phyloP scores from a whole-genome alignment of 179 eudicot species.

The Actinidia polygama region DNA sequence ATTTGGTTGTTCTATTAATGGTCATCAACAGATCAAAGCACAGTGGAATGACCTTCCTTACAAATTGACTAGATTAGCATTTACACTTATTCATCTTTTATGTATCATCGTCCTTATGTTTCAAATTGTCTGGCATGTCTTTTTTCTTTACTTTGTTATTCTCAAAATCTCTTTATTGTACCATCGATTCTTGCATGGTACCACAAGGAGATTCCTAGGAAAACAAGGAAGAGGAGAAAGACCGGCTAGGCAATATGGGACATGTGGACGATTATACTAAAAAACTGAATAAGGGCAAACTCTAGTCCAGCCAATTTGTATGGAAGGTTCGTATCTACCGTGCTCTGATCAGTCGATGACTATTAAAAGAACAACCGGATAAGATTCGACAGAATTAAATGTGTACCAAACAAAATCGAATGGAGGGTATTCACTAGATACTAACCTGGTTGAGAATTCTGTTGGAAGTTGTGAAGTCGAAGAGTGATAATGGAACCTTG shows the following conservation, averaged over 20 bases:
- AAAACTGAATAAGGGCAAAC: constrained; percentile 79
- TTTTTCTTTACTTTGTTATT: constrained; percentile 60
- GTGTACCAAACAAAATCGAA: not conserved
- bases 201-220: constrained; percentile 69
- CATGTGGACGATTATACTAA: constrained; percentile 75
- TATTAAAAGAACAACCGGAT: constrained; percentile 30
- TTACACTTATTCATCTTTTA: constrained; percentile 78
- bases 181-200: too few relatives aligned
- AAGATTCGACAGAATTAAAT: not conserved
- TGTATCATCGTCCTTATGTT: constrained; percentile 77
- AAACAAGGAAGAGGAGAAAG: constrained; percentile 56
- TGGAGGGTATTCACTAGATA: not conserved
- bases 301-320: constrained; percentile 87
- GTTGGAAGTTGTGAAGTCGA: constrained; percentile 81
- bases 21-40: constrained; percentile 92
- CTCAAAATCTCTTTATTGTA: constrained; percentile 72
- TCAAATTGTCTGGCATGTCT: constrained; percentile 74
- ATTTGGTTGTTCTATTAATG: constrained; percentile 29
- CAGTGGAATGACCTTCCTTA: constrained; percentile 85
- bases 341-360: constrained; percentile 92
- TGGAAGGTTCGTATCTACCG: constrained; percentile 82
- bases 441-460: constrained; percentile 77
- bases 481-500: constrained; percentile 79
- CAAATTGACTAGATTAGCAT: constrained; percentile 82
- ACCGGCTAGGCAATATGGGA: constrained; percentile 77